Evolutionary conservation across 2,329 filamentous ascomycete genomes (phyloP).

Genomic region (Emericellopsis atlantica): DNA sequence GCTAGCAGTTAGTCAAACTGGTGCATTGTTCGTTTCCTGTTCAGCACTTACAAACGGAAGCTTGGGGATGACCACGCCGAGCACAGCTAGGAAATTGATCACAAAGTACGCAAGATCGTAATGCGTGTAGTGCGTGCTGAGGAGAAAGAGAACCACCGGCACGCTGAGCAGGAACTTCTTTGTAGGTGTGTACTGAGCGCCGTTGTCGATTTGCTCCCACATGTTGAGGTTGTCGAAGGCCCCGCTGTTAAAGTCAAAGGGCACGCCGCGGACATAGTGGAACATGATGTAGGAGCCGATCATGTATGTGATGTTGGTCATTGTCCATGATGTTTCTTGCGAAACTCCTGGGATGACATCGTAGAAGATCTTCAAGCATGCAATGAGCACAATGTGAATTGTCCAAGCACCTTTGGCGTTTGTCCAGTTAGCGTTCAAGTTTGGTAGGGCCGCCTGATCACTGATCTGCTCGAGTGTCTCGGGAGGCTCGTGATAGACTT

Average conservation of each 20-base stretch:
- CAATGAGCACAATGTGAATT: slow-evolving; percentile 89
- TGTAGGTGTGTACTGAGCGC: slow-evolving; percentile 93
- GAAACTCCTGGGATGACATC: slow-evolving; percentile 93
- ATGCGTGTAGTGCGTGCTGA: slow-evolving; percentile 98
- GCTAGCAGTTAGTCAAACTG: not conserved
- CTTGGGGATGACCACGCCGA: slow-evolving; percentile 92
- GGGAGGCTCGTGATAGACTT: slow-evolving; percentile 89
- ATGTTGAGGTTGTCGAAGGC: slow-evolving; percentile 99
- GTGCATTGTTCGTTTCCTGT: not conserved
- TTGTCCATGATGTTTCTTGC: slow-evolving; percentile 96
- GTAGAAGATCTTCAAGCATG: slow-evolving; percentile 88
- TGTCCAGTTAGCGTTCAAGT: slow-evolving; percentile 97
- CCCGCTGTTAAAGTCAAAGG: slow-evolving; percentile 96
- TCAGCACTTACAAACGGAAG: slow-evolving; percentile 68
- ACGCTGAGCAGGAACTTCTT: slow-evolving; percentile 97
- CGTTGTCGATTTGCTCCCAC: slow-evolving; percentile 99
- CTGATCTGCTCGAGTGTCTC: slow-evolving; percentile 97
- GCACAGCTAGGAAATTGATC: slow-evolving; percentile 87
- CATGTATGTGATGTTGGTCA: slow-evolving; percentile 99
- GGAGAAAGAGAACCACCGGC: slow-evolving; percentile 83
- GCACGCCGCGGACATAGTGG: slow-evolving; percentile 93
- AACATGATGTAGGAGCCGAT: slow-evolving; percentile 99
- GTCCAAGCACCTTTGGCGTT: slow-evolving; percentile 99
- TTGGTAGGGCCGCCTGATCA: slow-evolving; percentile 88
- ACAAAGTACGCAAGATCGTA: slow-evolving; percentile 96